phyloP scores from a whole-genome alignment of 2,329 filamentous ascomycete species.

The Fusarium austroafricanum region DNA sequence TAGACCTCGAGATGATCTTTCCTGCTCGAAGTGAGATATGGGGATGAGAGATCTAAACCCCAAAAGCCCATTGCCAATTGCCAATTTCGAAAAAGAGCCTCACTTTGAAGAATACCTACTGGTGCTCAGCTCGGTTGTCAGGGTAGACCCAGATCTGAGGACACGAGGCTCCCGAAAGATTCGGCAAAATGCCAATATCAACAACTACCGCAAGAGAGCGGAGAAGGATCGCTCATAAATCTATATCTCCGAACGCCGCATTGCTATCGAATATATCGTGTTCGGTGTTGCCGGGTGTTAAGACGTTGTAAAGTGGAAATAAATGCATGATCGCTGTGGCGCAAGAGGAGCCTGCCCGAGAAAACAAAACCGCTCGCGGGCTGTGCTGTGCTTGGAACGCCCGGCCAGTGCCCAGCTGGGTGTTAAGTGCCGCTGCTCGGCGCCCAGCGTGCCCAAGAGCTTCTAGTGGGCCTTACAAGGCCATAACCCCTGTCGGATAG shows the following conservation, averaged over 20 bases:
- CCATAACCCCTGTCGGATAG: conserved; percentile 34
- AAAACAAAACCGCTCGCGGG: conserved; percentile 3
- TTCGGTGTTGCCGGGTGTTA: conserved; percentile 36
- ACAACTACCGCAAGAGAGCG: conserved; percentile 6
- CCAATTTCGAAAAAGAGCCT: conserved; percentile 12
- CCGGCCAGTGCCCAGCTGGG: conserved; percentile 26
- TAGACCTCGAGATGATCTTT: conserved; percentile 10
- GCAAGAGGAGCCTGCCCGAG: conserved; percentile 2
- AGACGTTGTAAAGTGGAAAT: conserved; percentile 14
- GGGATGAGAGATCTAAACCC: neutral
- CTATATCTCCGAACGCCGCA: neutral
- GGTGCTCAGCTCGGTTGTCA: conserved; percentile 3
- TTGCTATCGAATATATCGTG: conserved; percentile 4
- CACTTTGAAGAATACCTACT: conserved; percentile 9
- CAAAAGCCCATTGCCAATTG: conserved; percentile 7
- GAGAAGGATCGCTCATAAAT: neutral
- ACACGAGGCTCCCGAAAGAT: conserved; percentile 5
- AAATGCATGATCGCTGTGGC: conserved; percentile 23
- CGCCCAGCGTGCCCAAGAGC: conserved; percentile 17
- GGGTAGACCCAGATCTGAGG: conserved; percentile 3
- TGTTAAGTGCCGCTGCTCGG: conserved; percentile 11
- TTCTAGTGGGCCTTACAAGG: conserved; percentile 23
- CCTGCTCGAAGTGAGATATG: conserved; percentile 9
- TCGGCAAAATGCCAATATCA: neutral
- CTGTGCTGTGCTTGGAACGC: conserved; percentile 12